Evolutionary conservation across 257 asterid genomes (phyloP), one percentile per base, ranked within the genome.

Genomic region (Gentiana dahurica): DNA sequence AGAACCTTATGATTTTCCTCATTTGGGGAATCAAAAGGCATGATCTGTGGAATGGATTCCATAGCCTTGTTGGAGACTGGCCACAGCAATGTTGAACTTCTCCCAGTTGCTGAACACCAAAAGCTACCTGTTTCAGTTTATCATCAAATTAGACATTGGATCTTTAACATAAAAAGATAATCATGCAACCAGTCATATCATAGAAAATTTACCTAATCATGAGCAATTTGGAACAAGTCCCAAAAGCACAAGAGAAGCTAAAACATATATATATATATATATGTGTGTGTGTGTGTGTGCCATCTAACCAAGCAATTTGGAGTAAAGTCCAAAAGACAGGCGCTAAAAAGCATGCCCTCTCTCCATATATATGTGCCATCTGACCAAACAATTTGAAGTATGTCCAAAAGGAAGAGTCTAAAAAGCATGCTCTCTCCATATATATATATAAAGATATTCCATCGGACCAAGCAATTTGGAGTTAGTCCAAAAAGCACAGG

Each of bases 61-160:
- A 24, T 24, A 66, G 61, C 32, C 54, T 69, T 74, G 77, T 66
- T 85, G 4, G 85, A 45, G 64, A 77, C 69, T 53, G 91, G 54
- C 94, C 95, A 81, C 65, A 75, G 83, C 87, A 83, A 81, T 15
- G 70, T 61, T 49, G 74, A 66, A 70, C 79, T 75, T 71, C 84
- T 69, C 35, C 63, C 47, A 43, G 83, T 76, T 65, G 65, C 90
- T 85, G 75, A 60, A 66, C 36, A 64, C 55, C 70, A 60, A 36
- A 65, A 57, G 62, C 24, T 24, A 33, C n/a, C 33, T 55, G 12
- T 54, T 45, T 37, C 47, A 45, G 64, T 8, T 49, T 5, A 15
- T 41, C 43, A 64, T 15, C 47, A 54, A 34, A 55, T 32, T 57
- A n/a, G 32, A 32, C 34, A 57, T 39, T 41, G 50, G 34, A 39